Evolutionary conservation across 352 stramenopile genomes (phyloP), one percentile per base, ranked within the genome.

Genomic region (Globisporangium irregulare): DNA sequence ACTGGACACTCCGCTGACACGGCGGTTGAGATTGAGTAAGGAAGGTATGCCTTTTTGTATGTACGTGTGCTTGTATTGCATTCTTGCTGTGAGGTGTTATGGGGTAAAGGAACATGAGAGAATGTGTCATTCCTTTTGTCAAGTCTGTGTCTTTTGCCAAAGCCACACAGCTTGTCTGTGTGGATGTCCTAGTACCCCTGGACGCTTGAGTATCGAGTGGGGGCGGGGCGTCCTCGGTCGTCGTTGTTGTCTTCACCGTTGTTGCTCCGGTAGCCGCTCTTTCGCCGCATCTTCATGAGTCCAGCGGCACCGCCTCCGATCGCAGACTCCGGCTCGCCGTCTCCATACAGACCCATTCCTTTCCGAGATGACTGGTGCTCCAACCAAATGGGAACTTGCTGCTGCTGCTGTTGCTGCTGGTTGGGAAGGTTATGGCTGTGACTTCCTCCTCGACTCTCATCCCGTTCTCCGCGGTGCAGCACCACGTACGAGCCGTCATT

Each of bases 211-310:
- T 68, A 68, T 20, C 65, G 65, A 25, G 43, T 36, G 10, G 25
- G 18, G 15, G 9, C 36, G 34, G 2, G 24, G 12, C 51, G 58
- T n/a, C 32, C 34, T 0, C 54, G 24, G 10, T 68, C 43, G 15
- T 50, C 29, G 25, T 82, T 68, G 66, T 80, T 69, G n/a, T 84
- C 72, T 18, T 79, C 73, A 8, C 73, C 75, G 58, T 86, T 86
- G 59, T 84, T 87, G 62, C 68, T 81, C 20, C 77, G 75, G 25
- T 79, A 66, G 27, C 71, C 78, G 63, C 74, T 91, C 59, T 89
- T 89, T 38, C 82, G 81, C 4, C 83, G 72, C 51, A 87, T 81
- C 72, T 93, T 93, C 70, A 92, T 74, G 2, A 93, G 70, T 3
- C 86, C 84, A 9, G 78, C 80, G 0, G 81, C 80, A 6, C 85